Evolutionary conservation across 1,139 yeast species (phyloP), one percentile per base, ranked within the genome.

Genomic region (Sugiyamaella castrensis): DNA sequence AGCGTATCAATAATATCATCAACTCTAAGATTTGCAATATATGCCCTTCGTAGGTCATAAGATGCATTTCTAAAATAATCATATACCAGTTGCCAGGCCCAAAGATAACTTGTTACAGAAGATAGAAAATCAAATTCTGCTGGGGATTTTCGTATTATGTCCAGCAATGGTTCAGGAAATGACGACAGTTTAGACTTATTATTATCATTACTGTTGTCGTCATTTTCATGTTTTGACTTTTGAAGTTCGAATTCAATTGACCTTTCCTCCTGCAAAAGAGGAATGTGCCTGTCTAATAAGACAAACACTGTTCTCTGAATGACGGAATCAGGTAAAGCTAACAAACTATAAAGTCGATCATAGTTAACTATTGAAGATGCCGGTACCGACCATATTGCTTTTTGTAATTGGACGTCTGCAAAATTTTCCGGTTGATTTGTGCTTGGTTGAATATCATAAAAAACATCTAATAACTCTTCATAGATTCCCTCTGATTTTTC

Each of bases 11-110:
- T 67, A 24, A 76, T 65, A 19, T 74, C 75, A 2, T 74, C 73
- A n/a, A n/a, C 27, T 51, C 74, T 75, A 48, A 88, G 65, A 55
- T 84, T 84, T 27, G 71, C 70, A 35, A 84, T 74, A 59, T 84
- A 85, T 41, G 75, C 73, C 41, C 78, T 75, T 50, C 91, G 74
- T 56, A 87, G 73, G 37, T 80, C 77, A 56, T 80, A 62, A 7
- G 94, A 80, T 6, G 86, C 77, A 52, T 82, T 81, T 48, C 78
- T 76, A 62, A 89, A 86, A 62, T 81, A 82, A 29, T 70, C 71
- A 56, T 86, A 75, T 0, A 86, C 65, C 49, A 87, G 67, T 50
- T 71, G 70, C 95, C 96, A 89, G 39, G 81, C 71, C 82, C 88
- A 82, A 40, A 87, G 61, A 60, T 79, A 86, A 19, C 60, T 51